Conservation (phyloP, 768 basidiomycete species). For the Candolleomyces eurysporus region DNA sequence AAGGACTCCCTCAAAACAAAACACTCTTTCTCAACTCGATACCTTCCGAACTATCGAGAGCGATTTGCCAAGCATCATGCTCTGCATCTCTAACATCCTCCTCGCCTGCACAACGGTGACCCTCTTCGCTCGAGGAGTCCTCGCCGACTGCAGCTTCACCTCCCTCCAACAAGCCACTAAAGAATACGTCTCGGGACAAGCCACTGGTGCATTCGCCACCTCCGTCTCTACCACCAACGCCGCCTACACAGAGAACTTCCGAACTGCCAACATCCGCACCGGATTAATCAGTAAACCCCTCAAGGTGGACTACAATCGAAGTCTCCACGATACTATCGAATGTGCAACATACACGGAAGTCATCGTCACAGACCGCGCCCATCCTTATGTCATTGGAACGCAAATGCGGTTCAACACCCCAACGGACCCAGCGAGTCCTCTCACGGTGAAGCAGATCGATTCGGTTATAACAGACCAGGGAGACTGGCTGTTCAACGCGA, state of each 20-base stretch:
- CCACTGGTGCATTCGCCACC: neutral
- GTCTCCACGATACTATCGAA: neutral
- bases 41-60: too few relatives aligned
- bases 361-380: slow-evolving; percentile 7
- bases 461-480: slow-evolving; percentile 6
- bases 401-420: slow-evolving; percentile 1
- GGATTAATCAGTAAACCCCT: neutral
- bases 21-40: too few relatives aligned
- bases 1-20: too few relatives aligned
- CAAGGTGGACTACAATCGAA: neutral
- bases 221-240: neutral
- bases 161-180: neutral
- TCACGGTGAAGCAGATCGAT: neutral
- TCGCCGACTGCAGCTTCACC: neutral
- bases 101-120: too few relatives aligned
- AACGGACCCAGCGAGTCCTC: neutral
- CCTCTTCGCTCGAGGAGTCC: neutral
- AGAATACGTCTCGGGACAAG: neutral
- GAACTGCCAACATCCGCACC: neutral
- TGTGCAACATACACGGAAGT: slow-evolving; percentile 7
- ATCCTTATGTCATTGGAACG: slow-evolving; percentile 7
- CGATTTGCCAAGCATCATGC: too few relatives aligned
- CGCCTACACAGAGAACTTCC: slow-evolving; percentile 5
- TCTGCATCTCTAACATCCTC: too few relatives aligned
- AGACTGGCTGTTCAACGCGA: slow-evolving; percentile 11